Evolutionary conservation across 495 filamentous ascomycete genomes (phyloP), one percentile per base, ranked within the genome.

Genomic region (Xylaria cubensis): DNA sequence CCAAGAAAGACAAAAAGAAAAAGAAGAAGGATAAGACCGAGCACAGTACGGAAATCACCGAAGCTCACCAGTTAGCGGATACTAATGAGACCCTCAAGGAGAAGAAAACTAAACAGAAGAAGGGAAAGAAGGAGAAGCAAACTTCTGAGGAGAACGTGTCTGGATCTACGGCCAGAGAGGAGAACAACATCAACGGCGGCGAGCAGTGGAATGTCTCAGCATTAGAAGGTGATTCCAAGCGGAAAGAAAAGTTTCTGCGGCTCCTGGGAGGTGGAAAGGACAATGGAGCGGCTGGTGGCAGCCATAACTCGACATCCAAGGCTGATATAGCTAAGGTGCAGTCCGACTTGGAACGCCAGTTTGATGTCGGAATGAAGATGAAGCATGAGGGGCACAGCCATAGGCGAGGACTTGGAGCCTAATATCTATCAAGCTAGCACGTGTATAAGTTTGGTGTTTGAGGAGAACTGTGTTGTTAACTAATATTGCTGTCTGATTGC

Each of bases 311-410:
- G 2, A 39, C 73, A 3, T 71, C 75, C 36, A 78, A 74, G 48
- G 69, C 78, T 59, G 76, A 86, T 61, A 76, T 84, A 32, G 78
- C 77, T 36, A 76, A 80, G 63, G 80, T 86, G 29, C 84, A 90
- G 62, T 79, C 81, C 42, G 88, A 90, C 59, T 80, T 91, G 13
- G 87, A 90, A 76, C 85, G 82, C 66, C 89, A 90, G 73, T 90
- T 87, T 69, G 82, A 87, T 50, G 79, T 80, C 5, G 86, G 89
- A n/a, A 86, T 90, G 72, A 83, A 80, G 69, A 85, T 88, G 82
- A 90, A 90, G 80, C 82, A 86, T 41, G 88, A 88, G 65, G 75
- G 79, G 3, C 82, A 82, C 12, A 82, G 82, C 1, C 86, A 88
- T 74, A 82, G 82, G 70, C 82, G 81, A 50, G 88, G 88, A 0